These are phyloP conservation scores for Zalerion maritima DNA, from an alignment of 495 filamentous ascomycete species.

Conservation along the genomic window DNA sequence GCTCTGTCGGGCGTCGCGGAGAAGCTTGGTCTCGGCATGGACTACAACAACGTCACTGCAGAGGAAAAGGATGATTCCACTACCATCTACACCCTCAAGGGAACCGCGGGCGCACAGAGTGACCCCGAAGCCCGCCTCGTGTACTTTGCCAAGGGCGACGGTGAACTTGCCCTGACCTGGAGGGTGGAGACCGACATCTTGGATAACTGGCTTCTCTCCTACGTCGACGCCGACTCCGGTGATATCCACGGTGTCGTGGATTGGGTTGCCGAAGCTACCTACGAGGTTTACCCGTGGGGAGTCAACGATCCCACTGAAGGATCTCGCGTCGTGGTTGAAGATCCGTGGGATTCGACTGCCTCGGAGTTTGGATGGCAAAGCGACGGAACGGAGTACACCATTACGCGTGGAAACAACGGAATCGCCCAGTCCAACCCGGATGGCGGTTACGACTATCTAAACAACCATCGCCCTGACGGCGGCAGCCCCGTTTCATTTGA, in stretches of 20 bases:
- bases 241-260: conserved; percentile 29
- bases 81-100: conserved; percentile 21
- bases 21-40: conserved; percentile 20
- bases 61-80: conserved; percentile 16
- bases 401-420: conserved; percentile 34
- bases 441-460: conserved; percentile 20
- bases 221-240: conserved; percentile 27
- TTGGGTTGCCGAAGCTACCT: conserved; percentile 32
- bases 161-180: conserved; percentile 29
- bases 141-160: conserved; percentile 28
- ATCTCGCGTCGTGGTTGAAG: conserved; percentile 15
- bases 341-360: conserved; percentile 22
- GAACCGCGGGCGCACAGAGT: conserved; percentile 21
- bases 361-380: conserved; percentile 31
- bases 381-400: conserved; percentile 24
- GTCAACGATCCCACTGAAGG: conserved; percentile 33
- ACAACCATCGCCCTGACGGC: conserved; percentile 26
- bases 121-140: conserved; percentile 30
- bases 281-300: conserved; percentile 32
- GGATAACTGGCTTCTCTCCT: conserved; percentile 35
- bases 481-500: conserved; percentile 21
- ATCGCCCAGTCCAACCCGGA: conserved; percentile 31
- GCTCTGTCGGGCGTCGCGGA: conserved; percentile 21
- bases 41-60: conserved; percentile 17
- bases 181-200: conserved; percentile 33